phyloP scores from a whole-genome alignment of 352 stramenopile species.

The Globisporangium abappressorium region DNA sequence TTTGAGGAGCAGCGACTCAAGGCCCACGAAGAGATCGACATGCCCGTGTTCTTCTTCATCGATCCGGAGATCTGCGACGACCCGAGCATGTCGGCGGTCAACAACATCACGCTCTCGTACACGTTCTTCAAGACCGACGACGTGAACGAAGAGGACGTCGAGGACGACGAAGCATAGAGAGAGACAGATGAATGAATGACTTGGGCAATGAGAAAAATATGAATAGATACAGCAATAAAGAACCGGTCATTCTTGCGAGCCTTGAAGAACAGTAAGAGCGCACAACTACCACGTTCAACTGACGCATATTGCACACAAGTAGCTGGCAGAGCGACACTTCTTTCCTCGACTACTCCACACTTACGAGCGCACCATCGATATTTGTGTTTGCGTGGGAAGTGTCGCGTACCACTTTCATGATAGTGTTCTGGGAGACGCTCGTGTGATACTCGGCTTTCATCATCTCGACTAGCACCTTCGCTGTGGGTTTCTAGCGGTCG shows the following conservation, averaged over 20 bases:
- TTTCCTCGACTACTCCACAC: background rate
- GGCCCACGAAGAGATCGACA: constrained; percentile 97
- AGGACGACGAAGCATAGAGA: constrained; percentile 39
- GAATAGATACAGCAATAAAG: constrained; percentile 6
- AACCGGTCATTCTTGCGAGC: background rate
- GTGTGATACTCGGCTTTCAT: background rate
- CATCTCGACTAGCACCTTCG: background rate
- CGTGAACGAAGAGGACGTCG: constrained; percentile 89
- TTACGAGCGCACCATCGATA: background rate
- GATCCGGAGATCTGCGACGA: constrained; percentile 98
- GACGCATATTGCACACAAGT: background rate
- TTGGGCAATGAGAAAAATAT: background rate
- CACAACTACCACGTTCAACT: background rate
- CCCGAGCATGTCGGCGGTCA: constrained; percentile 93
- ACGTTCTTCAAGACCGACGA: constrained; percentile 98
- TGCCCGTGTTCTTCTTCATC: constrained; percentile 99
- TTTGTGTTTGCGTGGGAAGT: background rate
- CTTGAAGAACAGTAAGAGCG: background rate
- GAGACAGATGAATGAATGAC: background rate
- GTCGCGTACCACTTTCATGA: background rate
- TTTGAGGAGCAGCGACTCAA: constrained; percentile 99
- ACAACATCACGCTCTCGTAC: constrained; percentile 98
- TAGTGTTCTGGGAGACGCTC: background rate
- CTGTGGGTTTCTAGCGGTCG: background rate
- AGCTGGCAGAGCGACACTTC: background rate